Conservation (phyloP, 2,329 filamentous ascomycete species). For the Plenodomus lindquistii region DNA sequence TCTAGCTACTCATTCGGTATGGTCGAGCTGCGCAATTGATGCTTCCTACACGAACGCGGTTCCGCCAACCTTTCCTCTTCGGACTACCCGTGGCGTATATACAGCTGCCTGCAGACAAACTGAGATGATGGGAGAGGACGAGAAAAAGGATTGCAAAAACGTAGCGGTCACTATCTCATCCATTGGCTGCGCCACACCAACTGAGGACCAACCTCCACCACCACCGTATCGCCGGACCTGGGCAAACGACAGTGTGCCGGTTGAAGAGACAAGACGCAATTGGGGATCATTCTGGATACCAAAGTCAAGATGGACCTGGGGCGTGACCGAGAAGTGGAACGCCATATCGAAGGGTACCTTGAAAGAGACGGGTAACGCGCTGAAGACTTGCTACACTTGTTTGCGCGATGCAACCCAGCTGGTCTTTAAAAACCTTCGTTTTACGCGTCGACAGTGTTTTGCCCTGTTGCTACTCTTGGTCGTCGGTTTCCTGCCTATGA, state of each 20-base stretch:
- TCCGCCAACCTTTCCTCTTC: too few relatives aligned
- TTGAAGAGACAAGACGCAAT: background rate
- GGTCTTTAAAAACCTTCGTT: conserved; percentile 1
- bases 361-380: background rate
- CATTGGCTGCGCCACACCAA: background rate
- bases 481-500: conserved; percentile 13
- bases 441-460: conserved; percentile 13
- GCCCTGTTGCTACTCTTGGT: conserved; percentile 12
- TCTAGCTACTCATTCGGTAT: background rate
- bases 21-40: too few relatives aligned
- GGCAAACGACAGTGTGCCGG: conserved; percentile 3
- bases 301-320: conserved; percentile 4
- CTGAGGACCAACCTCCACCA: background rate
- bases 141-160: background rate
- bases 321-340: background rate
- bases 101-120: too few relatives aligned
- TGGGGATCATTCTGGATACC: conserved; percentile 1
- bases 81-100: too few relatives aligned
- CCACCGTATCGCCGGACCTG: conserved; percentile 6
- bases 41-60: too few relatives aligned
- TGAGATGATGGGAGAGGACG: background rate
- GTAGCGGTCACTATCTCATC: too few relatives aligned
- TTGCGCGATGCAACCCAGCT: background rate
- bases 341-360: background rate
- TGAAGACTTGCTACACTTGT: background rate